A percentile compares a stretch with the other conserved stretches of the same genome.
Evolutionary conservation across 164 flowering plant genomes (phyloP).

Genomic region (Akebia trifoliata): DNA sequence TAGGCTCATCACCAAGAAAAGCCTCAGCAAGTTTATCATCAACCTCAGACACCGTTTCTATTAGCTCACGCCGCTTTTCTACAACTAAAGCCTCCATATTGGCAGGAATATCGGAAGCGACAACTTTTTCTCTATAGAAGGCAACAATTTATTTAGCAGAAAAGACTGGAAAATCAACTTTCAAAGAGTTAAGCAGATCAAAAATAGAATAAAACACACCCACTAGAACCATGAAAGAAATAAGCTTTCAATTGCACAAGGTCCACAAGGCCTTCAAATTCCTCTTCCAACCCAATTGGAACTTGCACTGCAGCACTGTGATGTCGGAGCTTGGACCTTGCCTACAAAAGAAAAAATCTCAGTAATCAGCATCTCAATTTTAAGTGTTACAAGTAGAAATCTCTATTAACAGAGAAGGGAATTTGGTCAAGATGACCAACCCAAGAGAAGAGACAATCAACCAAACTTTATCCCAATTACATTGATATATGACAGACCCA

Average conservation of each 20-base stretch:
- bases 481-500: too few relatives aligned
- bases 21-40: constrained; percentile 92
- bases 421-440: too few relatives aligned
- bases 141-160: constrained; percentile 3
- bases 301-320: constrained; percentile 99
- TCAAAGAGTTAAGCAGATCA: not conserved
- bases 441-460: too few relatives aligned
- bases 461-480: too few relatives aligned
- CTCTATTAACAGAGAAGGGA: too few relatives aligned
- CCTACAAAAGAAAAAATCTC: constrained; percentile 32
- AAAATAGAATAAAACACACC: constrained; percentile 45
- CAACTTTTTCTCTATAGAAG: constrained; percentile 58
- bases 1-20: constrained; percentile 86
- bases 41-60: constrained; percentile 92
- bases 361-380: not conserved
- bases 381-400: too few relatives aligned
- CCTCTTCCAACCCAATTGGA: constrained; percentile 95
- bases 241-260: constrained; percentile 83
- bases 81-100: constrained; percentile 61
- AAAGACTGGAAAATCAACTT: constrained; percentile 1
- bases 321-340: constrained; percentile 92
- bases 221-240: constrained; percentile 83
- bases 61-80: constrained; percentile 86
- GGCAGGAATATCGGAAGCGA: constrained; percentile 62
- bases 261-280: constrained; percentile 91